Conservation (phyloP, 495 filamentous ascomycete species). For the Jackrogersella minutella region DNA sequence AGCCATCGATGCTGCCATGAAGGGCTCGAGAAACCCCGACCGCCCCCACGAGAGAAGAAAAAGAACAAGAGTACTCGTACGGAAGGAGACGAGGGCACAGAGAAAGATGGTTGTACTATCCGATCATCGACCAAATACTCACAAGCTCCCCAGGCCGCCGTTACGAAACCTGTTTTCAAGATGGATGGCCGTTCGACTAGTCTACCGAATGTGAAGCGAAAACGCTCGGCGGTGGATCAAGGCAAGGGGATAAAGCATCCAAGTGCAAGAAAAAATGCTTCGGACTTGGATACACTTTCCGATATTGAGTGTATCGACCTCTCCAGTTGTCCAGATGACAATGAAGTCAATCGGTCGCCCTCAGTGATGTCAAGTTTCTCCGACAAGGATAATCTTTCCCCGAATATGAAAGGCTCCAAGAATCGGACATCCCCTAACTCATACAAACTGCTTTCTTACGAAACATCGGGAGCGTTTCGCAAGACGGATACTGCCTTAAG, state of each 20-base stretch:
- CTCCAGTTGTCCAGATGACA: conserved; percentile 19
- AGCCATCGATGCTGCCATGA: conserved; percentile 87
- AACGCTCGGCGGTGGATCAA: conserved; percentile 7
- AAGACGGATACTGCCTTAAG: not conserved
- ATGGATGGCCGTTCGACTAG: not conserved
- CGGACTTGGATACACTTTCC: conserved; percentile 19
- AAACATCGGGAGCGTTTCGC: not conserved
- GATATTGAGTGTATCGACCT: conserved; percentile 53
- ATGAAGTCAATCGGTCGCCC: conserved; percentile 1
- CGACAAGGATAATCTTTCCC: not conserved
- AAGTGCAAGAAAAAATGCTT: conserved; percentile 5
- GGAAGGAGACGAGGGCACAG: not conserved
- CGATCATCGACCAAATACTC: not conserved
- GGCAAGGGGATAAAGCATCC: not conserved
- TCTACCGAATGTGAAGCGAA: conserved; percentile 26
- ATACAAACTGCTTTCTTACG: not conserved
- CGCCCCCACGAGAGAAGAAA: conserved; percentile 54
- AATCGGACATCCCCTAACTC: not conserved
- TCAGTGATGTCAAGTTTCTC: not conserved
- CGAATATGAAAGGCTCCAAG: conserved; percentile 22
- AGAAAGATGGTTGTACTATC: not conserved
- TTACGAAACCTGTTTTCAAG: not conserved
- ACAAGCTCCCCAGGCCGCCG: not conserved
- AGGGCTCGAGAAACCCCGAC: conserved; percentile 80
- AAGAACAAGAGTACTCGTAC: conserved; percentile 38